Conservation (phyloP, 352 stramenopile genomes). For the Globisporangium cylindrosporum region DNA sequence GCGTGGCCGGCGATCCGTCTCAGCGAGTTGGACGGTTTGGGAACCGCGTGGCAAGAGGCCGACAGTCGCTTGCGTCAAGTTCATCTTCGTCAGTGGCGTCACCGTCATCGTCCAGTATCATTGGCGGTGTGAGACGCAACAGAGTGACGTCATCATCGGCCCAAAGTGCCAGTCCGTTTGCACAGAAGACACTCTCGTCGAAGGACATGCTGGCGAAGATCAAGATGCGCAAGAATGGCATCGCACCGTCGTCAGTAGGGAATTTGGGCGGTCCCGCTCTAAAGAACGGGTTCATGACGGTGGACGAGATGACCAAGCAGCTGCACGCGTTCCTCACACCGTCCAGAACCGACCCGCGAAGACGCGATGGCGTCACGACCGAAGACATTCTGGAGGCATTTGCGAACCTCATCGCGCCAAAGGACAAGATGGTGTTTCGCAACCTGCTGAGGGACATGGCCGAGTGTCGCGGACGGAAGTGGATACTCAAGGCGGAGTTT, state of each 20-base stretch:
- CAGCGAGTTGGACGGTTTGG: constrained; percentile 48
- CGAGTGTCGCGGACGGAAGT: constrained; percentile 59
- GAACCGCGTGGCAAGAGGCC: constrained; percentile 31
- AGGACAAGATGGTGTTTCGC: constrained; percentile 87
- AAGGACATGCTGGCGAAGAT: constrained; percentile 72
- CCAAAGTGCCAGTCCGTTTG: constrained; percentile 25
- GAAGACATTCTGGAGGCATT: constrained; percentile 90
- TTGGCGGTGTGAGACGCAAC: not conserved
- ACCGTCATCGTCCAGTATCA: not conserved
- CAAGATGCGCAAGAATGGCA: constrained; percentile 40
- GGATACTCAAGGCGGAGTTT: constrained; percentile 73
- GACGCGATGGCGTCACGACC: constrained; percentile 71
- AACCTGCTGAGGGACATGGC: constrained; percentile 84
- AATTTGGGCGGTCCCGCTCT: not conserved
- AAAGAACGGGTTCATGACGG: constrained; percentile 38
- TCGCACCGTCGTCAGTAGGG: constrained; percentile 14
- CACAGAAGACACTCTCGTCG: constrained; percentile 40
- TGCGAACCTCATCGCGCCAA: constrained; percentile 70
- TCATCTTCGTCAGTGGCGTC: constrained; percentile 12
- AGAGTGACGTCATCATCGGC: constrained; percentile 3
- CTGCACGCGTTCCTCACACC: constrained; percentile 82
- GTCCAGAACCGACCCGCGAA: constrained; percentile 18
- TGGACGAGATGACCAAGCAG: constrained; percentile 59
- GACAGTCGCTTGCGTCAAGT: constrained; percentile 14
- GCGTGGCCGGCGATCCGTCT: constrained; percentile 60